A percentile compares a stretch with the other conserved stretches of the same genome.
Evolutionary conservation across 2,329 filamentous ascomycete genomes (phyloP).

Genomic region (Trichoderma harzianum): DNA sequence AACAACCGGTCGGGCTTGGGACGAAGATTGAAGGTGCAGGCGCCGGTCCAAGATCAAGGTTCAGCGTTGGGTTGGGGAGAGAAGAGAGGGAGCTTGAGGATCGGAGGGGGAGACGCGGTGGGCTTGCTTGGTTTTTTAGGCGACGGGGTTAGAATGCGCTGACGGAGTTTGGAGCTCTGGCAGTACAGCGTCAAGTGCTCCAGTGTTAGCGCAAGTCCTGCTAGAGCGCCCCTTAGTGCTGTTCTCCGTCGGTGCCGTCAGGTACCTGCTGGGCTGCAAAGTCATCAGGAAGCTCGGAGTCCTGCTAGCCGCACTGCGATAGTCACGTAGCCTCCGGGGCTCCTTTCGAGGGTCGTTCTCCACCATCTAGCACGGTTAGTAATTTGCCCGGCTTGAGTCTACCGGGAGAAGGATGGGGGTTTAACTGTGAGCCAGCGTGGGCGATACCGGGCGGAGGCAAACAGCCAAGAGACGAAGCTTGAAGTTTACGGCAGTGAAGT

Average conservation of each 20-base stretch:
- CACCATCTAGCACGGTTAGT: not conserved
- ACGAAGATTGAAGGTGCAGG: not conserved
- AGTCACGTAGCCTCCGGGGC: not conserved
- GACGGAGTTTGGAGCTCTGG: slow-evolving; percentile 17
- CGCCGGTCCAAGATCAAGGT: not conserved
- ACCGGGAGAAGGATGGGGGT: not conserved
- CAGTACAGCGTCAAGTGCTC: not conserved
- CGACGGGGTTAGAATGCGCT: slow-evolving; percentile 13
- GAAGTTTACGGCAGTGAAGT: not conserved
- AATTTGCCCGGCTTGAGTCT: slow-evolving; percentile 6
- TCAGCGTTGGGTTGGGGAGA: slow-evolving; percentile 4
- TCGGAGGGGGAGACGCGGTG: slow-evolving; percentile 10
- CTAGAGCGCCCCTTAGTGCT: not conserved
- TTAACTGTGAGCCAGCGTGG: not conserved
- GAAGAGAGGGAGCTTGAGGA: slow-evolving; percentile 11
- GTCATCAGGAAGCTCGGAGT: slow-evolving; percentile 7
- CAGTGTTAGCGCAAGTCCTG: not conserved
- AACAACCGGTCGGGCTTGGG: not conserved
- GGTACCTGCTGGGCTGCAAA: slow-evolving; percentile 4
- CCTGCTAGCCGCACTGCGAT: not conserved
- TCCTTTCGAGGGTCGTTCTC: not conserved
- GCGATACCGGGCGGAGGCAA: not conserved
- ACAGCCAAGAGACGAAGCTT: not conserved
- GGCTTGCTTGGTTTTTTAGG: slow-evolving; percentile 14
- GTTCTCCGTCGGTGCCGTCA: slow-evolving; percentile 12